Conservation (phyloP, 306 rosid genomes). For the Parietaria judaica region DNA sequence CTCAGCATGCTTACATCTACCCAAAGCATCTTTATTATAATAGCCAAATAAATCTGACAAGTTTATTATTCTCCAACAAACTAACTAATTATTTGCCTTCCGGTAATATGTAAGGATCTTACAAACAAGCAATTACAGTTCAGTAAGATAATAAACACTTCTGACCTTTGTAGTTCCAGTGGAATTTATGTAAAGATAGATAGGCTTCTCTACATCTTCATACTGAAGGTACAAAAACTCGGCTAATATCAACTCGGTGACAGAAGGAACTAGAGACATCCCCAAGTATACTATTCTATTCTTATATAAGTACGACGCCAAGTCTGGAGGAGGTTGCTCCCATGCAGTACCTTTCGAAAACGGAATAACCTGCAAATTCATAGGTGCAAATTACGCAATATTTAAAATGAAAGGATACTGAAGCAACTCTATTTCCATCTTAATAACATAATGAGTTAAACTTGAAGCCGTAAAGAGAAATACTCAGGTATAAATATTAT, state of each 20-base stretch:
- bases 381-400: neutral
- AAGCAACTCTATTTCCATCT: neutral
- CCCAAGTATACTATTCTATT: constrained; percentile 90
- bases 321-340: constrained; percentile 97
- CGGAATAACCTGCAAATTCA: constrained; percentile 69
- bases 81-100: too few species aligned
- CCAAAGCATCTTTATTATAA: too few species aligned
- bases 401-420: neutral
- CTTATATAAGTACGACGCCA: constrained; percentile 86
- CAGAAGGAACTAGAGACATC: constrained; percentile 90
- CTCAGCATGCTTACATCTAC: too few species aligned
- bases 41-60: too few species aligned
- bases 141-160: constrained; percentile 1
- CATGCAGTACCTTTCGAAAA: constrained; percentile 74
- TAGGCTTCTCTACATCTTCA: constrained; percentile 71
- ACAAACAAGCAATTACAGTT: neutral
- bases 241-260: constrained; percentile 85
- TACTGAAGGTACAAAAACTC: constrained; percentile 89
- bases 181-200: constrained; percentile 84
- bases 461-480: neutral
- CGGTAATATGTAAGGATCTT: too few species aligned
- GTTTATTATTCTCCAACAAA: too few species aligned
- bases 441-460: too few species aligned
- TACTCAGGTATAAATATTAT: neutral
- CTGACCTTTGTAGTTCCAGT: constrained; percentile 90